These are phyloP conservation scores for Babesia bigemina DNA, from an alignment of 169 alveolate species.

Conservation along the genomic window DNA sequence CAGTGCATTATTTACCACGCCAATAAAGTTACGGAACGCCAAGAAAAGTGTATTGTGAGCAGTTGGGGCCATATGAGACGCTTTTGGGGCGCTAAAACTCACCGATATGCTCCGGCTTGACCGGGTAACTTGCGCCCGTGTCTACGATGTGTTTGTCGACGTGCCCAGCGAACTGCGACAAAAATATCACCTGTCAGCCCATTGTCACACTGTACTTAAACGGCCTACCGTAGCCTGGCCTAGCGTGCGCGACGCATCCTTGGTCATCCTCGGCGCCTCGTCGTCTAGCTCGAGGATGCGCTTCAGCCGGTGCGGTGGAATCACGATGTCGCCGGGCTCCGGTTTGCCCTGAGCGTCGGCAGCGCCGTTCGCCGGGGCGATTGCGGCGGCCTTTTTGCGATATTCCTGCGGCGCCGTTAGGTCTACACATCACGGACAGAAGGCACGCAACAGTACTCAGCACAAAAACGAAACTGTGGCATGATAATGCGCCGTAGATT, in stretches of 20 bases:
- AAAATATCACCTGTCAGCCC: conserved; percentile 19
- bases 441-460: too few species aligned
- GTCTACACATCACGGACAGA: not conserved
- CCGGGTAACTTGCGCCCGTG: conserved; percentile 48
- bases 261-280: conserved; percentile 49
- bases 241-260: conserved; percentile 35
- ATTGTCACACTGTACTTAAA: not conserved
- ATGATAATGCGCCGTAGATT: too few species aligned
- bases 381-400: conserved; percentile 21
- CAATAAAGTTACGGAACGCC: not conserved
- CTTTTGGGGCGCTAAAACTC: not conserved
- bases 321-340: not conserved
- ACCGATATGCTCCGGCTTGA: conserved; percentile 50
- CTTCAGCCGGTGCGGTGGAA: conserved; percentile 37
- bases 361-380: conserved; percentile 6
- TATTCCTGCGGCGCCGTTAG: conserved; percentile 15
- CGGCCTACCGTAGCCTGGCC: conserved; percentile 38
- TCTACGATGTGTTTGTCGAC: conserved; percentile 57
- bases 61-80: not conserved
- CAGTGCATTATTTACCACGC: not conserved
- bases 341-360: not conserved
- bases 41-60: not conserved
- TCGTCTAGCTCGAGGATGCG: conserved; percentile 50
- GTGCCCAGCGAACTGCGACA: conserved; percentile 36
- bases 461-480: too few species aligned